These are phyloP conservation scores for Schwanniomyces vanrijiae DNA, from an alignment of 805 yeast species.

Conservation along the genomic window DNA sequence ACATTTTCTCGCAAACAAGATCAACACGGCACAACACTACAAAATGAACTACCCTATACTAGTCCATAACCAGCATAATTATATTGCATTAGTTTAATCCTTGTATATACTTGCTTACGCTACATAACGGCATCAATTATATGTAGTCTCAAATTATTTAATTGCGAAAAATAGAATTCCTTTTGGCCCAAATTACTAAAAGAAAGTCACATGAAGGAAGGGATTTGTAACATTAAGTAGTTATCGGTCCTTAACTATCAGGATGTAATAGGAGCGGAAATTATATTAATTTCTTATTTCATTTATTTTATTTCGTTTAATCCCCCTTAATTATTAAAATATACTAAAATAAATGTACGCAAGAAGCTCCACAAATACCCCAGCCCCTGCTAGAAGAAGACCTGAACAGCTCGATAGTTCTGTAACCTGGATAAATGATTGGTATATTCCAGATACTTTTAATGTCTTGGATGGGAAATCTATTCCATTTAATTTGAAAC, in stretches of 20 bases:
- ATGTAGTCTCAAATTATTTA: neutral
- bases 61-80: neutral
- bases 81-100: neutral
- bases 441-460: slow-evolving; percentile 29
- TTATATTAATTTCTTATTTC: neutral
- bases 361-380: slow-evolving; percentile 18
- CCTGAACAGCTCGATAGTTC: slow-evolving; percentile 23
- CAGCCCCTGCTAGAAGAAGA: slow-evolving; percentile 9
- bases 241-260: neutral
- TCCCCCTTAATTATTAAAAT: neutral
- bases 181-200: neutral
- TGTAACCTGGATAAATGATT: slow-evolving; percentile 40
- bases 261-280: neutral
- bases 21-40: neutral
- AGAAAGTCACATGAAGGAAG: neutral
- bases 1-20: too few species aligned
- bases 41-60: neutral
- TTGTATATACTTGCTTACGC: neutral
- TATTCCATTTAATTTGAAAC: slow-evolving; percentile 11
- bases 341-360: slow-evolving; percentile 9
- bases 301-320: neutral
- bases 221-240: neutral
- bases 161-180: neutral
- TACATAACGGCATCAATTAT: neutral
- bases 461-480: slow-evolving; percentile 3